Base-by-base conservation (phyloP, 495 filamentous ascomycete genomes). In the Penicillium canariense region DNA sequence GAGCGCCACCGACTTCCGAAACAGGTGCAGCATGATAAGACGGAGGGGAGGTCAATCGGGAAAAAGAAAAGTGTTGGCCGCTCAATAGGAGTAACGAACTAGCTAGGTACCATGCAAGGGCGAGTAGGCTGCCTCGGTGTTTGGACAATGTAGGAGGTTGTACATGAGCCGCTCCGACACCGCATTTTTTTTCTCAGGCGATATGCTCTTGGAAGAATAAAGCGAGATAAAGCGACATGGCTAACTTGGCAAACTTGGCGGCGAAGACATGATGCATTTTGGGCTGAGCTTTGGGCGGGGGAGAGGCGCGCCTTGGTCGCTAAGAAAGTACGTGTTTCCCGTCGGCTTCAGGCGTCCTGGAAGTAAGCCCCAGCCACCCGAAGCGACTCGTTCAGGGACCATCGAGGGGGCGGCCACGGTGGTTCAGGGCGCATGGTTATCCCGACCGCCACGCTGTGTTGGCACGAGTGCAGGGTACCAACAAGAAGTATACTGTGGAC, bases 401-500 rank as follows among this genome's bases (percentile, higher is more conserved):
- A 23, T 36, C 17, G 23, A 4, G 35, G 22, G 23, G 17, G 30
- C 35, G 34, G n/a, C 36, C 36, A 40, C 25, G 23, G 45, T 44
- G 36, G 28, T 38, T 35, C 22, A 54, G 22, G 35, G 44, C 52
- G 27, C 18, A 40, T 55, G 53, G 46, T 28, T 55, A 50, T 44
- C 50, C 46, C 32, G 42, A 50, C 46, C 28, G 35, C 18, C 28
- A 30, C 26, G 14, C 4, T 49, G 53, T 23, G 38, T 27, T 50
- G 53, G 46, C 46, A 50, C 27, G 26, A 42, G 18, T 46, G 43
- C 30, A 32, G 6, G 12, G 30, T 6, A 6, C 43, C 26, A 46
- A 23, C 26, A 42, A 23, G 38, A 23, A 46, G 10, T 30, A 20
- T 51, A 17, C 14, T 25, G 14, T 26, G 15, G 35, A 35, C 35